Evolutionary conservation across 2,329 filamentous ascomycete genomes (phyloP).

Genomic region (Bipolaris gigantea): DNA sequence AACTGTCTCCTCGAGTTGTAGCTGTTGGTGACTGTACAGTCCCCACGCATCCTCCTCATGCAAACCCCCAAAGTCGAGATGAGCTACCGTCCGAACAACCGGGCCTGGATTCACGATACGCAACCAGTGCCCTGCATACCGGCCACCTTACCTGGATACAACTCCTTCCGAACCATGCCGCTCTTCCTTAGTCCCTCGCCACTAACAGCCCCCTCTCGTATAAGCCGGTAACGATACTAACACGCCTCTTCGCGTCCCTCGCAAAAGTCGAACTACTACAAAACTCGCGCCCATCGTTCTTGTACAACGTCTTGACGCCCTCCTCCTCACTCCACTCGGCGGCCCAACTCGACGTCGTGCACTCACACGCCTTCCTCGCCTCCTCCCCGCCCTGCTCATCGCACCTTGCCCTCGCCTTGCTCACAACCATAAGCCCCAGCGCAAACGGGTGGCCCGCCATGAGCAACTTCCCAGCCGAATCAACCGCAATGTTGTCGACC

Average conservation of each 20-base stretch:
- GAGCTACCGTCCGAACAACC: background rate
- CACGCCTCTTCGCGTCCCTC: conserved; percentile 41
- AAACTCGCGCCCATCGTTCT: conserved; percentile 36
- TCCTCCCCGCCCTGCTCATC: conserved; percentile 17
- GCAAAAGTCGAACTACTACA: conserved; percentile 44
- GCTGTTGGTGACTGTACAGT: too few relatives aligned
- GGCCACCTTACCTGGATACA: background rate
- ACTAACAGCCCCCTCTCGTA: conserved; percentile 48
- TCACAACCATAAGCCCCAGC: conserved; percentile 31
- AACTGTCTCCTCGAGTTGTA: background rate
- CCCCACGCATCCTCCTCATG: too few relatives aligned
- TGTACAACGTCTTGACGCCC: conserved; percentile 43
- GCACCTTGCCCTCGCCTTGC: conserved; percentile 25
- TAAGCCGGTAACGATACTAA: conserved; percentile 45
- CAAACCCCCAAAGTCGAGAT: background rate
- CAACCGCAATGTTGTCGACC: conserved; percentile 48
- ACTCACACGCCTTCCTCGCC: conserved; percentile 29
- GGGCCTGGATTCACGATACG: too few relatives aligned
- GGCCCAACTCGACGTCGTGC: conserved; percentile 41
- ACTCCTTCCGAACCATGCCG: background rate
- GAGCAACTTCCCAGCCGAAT: conserved; percentile 43
- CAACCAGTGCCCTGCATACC: background rate
- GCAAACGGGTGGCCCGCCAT: conserved; percentile 49
- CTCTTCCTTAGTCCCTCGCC: conserved; percentile 28
- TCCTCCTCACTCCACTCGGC: conserved; percentile 45